Base-by-base conservation (phyloP, 345 rosid species). In the Alliaria petiolata region DNA sequence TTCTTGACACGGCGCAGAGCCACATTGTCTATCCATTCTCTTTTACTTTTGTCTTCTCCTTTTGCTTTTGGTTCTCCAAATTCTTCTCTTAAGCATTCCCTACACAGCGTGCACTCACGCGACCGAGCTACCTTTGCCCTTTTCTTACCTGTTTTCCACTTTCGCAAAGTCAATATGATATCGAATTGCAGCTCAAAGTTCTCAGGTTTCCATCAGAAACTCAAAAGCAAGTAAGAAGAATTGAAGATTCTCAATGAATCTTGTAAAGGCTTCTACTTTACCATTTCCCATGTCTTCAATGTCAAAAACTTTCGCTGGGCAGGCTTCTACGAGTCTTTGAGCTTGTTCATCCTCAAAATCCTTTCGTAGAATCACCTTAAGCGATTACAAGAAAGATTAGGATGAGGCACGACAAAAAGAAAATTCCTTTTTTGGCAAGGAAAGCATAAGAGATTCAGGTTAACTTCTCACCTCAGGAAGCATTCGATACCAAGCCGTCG, bases 401-500 rank as follows among this genome's bases (percentile, higher is more conserved):
- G 12, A 20, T 36, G 15, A 46, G 43, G 15, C 36, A 56, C 47
- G 43, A 44, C 19, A 4, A 52, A 1, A 12, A 9, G 8, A 19
- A 49, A 11, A 1, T 3, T 0, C 31, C 28, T 4, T 0, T 45
- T 46, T 45, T 16, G 2, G 5, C 3, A 20, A 22, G 3, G 0
- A 5, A 43, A 43, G 64, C 19, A 62, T 16, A 46, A 46, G 8
- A 55, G 34, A 36, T 28, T 56, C 8, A 19, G 40, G 22, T 43
- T 30, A 38, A 8, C 20, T 50, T 40, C 20, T 52, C 70, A 88
- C 98, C 92, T 95, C 95, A 25, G 99, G 96, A 80, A 86, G 93
- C 99, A 95, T 88, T 71, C 93, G 81, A 72, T 91, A 95, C 98
- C 96, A 95, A 68, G 95, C 85, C 38, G 98, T 89, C 31, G 83